These are phyloP conservation scores for Trichophyton simii DNA, from an alignment of 2,329 filamentous ascomycete genomes.

Conservation along the genomic window DNA sequence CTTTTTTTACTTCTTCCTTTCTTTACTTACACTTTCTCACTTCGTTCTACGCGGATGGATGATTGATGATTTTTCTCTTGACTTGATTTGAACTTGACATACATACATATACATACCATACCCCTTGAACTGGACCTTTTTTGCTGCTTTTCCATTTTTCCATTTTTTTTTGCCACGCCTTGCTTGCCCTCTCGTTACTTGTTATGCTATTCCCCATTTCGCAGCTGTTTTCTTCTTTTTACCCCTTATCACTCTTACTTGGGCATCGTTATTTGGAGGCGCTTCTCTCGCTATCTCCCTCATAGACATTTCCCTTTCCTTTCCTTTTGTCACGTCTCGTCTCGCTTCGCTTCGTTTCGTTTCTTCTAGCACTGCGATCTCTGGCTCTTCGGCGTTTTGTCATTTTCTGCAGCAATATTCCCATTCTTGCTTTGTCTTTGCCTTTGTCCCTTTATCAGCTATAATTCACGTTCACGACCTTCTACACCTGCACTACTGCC, in stretches of 20 bases:
- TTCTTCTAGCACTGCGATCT: not conserved
- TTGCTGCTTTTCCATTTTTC: slow-evolving; percentile 10
- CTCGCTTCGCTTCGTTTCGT: no score
- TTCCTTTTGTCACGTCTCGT: not conserved
- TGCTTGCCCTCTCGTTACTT: not conserved
- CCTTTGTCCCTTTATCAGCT: not conserved
- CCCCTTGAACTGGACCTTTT: not conserved
- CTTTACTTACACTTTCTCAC: slow-evolving; percentile 15
- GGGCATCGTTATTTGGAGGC: slow-evolving; percentile 16
- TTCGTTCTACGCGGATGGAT: slow-evolving; percentile 8
- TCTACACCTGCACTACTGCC: not conserved
- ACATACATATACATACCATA: not conserved
- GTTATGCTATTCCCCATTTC: slow-evolving; percentile 11
- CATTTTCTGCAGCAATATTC: not conserved
- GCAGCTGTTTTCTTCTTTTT: slow-evolving; percentile 16
- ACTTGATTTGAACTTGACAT: not conserved
- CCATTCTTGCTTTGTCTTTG: not conserved
- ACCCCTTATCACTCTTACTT: slow-evolving; percentile 13
- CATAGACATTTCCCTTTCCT: slow-evolving; percentile 10
- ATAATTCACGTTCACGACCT: not conserved
- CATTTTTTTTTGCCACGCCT: slow-evolving; percentile 8
- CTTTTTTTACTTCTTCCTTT: not conserved
- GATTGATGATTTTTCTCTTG: slow-evolving; percentile 6
- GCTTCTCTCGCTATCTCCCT: slow-evolving; percentile 8
- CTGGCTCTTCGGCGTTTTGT: not conserved